Evolutionary conservation across 2,329 filamentous ascomycete species (phyloP).

Genomic region (Fusarium lateritium): DNA sequence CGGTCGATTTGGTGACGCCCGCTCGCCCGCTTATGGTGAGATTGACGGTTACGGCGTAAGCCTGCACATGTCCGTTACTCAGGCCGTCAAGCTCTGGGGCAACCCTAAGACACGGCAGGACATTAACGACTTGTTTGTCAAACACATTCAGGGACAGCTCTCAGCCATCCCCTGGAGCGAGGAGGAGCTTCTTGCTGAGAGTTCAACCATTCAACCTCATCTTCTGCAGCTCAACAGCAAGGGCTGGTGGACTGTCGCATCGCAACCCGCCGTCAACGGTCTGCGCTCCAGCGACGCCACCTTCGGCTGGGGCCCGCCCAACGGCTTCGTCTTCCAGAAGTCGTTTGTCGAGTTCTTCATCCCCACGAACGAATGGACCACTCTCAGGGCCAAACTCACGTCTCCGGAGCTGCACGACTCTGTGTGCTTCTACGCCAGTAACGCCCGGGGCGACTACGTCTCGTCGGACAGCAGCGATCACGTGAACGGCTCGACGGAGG

Average conservation of each 20-base stretch:
- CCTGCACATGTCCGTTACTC: conserved; percentile 87
- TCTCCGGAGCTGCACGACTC: conserved; percentile 72
- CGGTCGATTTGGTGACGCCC: conserved; percentile 92
- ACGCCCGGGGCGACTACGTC: conserved; percentile 82
- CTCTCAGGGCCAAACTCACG: conserved; percentile 74
- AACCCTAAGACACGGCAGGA: conserved; percentile 78
- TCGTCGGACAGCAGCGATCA: conserved; percentile 72
- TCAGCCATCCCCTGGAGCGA: conserved; percentile 94
- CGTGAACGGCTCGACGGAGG: conserved; percentile 46
- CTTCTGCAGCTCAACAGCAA: conserved; percentile 82
- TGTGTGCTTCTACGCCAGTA: conserved; percentile 91
- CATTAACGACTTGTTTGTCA: conserved; percentile 84
- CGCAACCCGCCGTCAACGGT: conserved; percentile 94
- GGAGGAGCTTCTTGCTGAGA: conserved; percentile 88
- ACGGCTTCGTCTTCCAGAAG: conserved; percentile 98
- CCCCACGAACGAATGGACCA: conserved; percentile 78
- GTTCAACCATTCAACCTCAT: conserved; percentile 81
- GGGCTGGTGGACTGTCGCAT: conserved; percentile 97
- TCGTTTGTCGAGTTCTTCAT: conserved; percentile 98
- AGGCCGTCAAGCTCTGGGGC: conserved; percentile 89
- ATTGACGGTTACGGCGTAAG: conserved; percentile 99
- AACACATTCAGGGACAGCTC: conserved; percentile 84
- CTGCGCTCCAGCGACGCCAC: conserved; percentile 80
- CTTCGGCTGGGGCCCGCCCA: conserved; percentile 93
- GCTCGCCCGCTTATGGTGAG: conserved; percentile 94